Evolutionary conservation across 2,329 filamentous ascomycete species (phyloP).

Genomic region (Paecilomyces sp.): DNA sequence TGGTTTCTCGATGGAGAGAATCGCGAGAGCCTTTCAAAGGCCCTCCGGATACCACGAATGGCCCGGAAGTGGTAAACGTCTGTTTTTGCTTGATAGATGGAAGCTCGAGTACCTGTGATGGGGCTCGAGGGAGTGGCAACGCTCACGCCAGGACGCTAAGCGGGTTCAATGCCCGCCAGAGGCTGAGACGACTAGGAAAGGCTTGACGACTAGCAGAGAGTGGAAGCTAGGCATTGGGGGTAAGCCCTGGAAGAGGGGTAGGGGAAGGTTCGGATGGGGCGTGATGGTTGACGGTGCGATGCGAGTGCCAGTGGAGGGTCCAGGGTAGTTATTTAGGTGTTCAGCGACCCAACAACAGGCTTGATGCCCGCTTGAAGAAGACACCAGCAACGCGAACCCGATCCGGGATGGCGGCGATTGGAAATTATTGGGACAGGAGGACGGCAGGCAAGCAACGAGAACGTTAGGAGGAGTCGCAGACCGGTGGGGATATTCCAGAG

Average conservation of each 20-base stretch:
- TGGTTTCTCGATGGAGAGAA: constrained; percentile 9
- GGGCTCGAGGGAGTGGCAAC: constrained; percentile 6
- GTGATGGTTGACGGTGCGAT: constrained; percentile 14
- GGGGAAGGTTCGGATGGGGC: constrained; percentile 2
- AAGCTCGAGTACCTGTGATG: constrained; percentile 4
- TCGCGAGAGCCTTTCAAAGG: background rate
- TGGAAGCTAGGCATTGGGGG: constrained; percentile 4
- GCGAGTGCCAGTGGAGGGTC: constrained; percentile 26
- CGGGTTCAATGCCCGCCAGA: background rate
- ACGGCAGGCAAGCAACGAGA: constrained; percentile 8
- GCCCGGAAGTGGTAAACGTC: constrained; percentile 4
- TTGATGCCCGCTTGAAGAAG: constrained; percentile 7
- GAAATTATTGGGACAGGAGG: constrained; percentile 2
- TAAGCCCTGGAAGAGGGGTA: constrained; percentile 3
- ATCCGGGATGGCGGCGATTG: constrained; percentile 2
- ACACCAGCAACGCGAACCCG: constrained; percentile 10
- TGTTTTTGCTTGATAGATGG: background rate
- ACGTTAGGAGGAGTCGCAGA: constrained; percentile 11
- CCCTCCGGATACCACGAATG: background rate
- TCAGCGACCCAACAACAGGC: constrained; percentile 10
- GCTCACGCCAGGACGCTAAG: constrained; percentile 1
- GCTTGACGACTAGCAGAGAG: constrained; percentile 1
- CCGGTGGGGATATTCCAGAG: constrained; percentile 20
- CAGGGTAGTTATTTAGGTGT: constrained; percentile 35
- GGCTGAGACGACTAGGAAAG: constrained; percentile 4